Base-by-base conservation (phyloP, 1,284 basidiomycete species). In the Cystobasidium pallidum region DNA sequence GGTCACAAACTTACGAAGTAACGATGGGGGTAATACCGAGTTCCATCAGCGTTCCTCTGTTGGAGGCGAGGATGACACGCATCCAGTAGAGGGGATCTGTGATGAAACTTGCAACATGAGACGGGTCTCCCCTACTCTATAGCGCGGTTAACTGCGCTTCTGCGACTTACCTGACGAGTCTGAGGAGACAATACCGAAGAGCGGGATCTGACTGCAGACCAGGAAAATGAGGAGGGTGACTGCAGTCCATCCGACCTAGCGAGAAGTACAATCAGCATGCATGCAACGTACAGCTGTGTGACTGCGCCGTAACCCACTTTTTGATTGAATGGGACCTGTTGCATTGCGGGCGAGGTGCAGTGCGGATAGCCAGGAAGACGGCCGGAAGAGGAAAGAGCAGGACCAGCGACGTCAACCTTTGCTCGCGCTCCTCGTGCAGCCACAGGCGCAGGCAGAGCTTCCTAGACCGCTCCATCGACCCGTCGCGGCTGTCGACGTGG, bases 1-100 rank as follows among this genome's bases (percentile, higher is more conserved):
- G 39, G 15, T n/a, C 43, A 45, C 39, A n/a, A n/a, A 72, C 73
- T 34, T 30, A 74, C 54, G 89, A 91, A 15, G 95, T 99, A 80
- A 99, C 89, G 81, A 98, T 96, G 71, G 96, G 95, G 57, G 89
- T 94, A 79, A 98, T 98, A 78, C 96, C 95, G 74, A 99, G 88
- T 83, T 99, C 95, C 95, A 98, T 99, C 75, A 99, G 89, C 0
- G 95, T 99, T 77, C 95, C 95, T 76, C 96, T 88, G 84, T 98
- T 99, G 11, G 93, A 96, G 41, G 96, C 95, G 74, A 98, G 88
- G 83, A 99, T 98, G 83, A 94, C 94, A 84, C 95, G 91, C 89
- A 98, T 94, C 95, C 95, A 99, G 86, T 95, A 98, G 62, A 99
- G 88, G 15, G 96, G 95, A 84, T 99, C 95, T 78, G 61, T 36